Evolutionary conservation across 1,284 basidiomycete genomes (phyloP).

Genomic region (Schizophyllum commune): DNA sequence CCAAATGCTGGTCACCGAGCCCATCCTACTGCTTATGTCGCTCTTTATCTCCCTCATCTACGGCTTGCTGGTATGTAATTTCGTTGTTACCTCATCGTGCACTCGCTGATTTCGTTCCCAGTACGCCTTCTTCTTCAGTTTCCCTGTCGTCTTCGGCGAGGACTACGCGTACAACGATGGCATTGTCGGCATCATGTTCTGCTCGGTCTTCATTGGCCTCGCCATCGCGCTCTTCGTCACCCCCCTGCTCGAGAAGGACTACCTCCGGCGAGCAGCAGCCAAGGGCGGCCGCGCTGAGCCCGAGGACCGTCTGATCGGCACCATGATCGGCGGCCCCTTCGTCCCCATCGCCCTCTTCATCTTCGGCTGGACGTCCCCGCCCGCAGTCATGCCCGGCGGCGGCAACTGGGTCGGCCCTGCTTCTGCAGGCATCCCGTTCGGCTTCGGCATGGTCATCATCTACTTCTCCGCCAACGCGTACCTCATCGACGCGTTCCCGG

Average conservation of each 20-base stretch:
- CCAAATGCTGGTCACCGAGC: slow-evolving; percentile 11
- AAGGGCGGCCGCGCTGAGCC: slow-evolving; percentile 30
- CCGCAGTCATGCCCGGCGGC: slow-evolving; percentile 21
- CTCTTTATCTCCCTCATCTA: slow-evolving; percentile 11
- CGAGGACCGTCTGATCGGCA: slow-evolving; percentile 37
- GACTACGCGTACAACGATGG: slow-evolving; percentile 34
- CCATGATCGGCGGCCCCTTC: slow-evolving; percentile 26
- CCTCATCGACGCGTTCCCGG: slow-evolving; percentile 37
- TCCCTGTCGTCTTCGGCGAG: slow-evolving; percentile 31
- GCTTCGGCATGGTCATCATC: slow-evolving; percentile 36
- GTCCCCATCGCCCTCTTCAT: slow-evolving; percentile 32
- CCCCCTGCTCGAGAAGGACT: slow-evolving; percentile 29
- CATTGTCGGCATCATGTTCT: slow-evolving; percentile 37
- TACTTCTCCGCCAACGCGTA: slow-evolving; percentile 35
- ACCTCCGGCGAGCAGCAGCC: slow-evolving; percentile 13
- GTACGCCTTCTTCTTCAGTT: not conserved
- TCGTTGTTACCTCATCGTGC: not conserved
- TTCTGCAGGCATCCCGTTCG: slow-evolving; percentile 41
- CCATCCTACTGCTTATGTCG: slow-evolving; percentile 11
- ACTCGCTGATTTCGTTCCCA: not conserved
- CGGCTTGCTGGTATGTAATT: slow-evolving; percentile 4
- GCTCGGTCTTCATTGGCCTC: slow-evolving; percentile 37
- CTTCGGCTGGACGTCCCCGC: slow-evolving; percentile 30
- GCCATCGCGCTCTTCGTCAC: slow-evolving; percentile 28
- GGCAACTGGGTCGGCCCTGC: slow-evolving; percentile 38